Conservation (phyloP, 495 filamentous ascomycete species). For the Chlorociboria aeruginascens region DNA sequence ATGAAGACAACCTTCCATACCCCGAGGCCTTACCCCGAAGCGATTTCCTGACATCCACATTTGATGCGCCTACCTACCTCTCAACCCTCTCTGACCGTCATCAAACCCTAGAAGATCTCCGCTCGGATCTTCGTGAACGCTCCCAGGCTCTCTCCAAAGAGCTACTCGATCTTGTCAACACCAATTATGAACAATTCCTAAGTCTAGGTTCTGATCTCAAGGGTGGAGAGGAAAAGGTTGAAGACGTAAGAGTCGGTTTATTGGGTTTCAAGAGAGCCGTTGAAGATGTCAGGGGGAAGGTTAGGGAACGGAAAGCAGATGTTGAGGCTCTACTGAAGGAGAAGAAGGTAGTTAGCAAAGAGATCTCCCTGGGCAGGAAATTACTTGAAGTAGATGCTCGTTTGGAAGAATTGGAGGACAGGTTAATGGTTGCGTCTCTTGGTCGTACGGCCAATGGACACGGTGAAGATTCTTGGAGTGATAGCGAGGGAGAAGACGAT, state of each 20-base stretch:
- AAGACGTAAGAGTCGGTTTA: slow-evolving; percentile 80
- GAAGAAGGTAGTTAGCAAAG: slow-evolving; percentile 25
- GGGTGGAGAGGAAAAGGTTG: slow-evolving; percentile 83
- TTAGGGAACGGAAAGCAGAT: slow-evolving; percentile 33
- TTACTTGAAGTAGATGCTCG: slow-evolving; percentile 61
- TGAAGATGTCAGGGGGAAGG: slow-evolving; percentile 35
- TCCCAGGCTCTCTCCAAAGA: slow-evolving; percentile 66
- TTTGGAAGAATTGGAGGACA: slow-evolving; percentile 61
- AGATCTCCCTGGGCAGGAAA: slow-evolving; percentile 44
- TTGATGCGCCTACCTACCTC: slow-evolving; percentile 73
- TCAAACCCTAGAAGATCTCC: slow-evolving; percentile 91
- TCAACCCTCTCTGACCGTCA: slow-evolving; percentile 74
- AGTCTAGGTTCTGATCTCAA: slow-evolving; percentile 67
- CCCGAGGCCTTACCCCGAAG: slow-evolving; percentile 65
- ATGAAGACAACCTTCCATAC: slow-evolving; percentile 65
- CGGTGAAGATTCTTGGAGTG: slow-evolving; percentile 20
- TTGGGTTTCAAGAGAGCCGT: slow-evolving; percentile 76
- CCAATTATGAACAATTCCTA: slow-evolving; percentile 85
- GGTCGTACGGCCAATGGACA: slow-evolving; percentile 13
- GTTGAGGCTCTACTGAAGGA: slow-evolving; percentile 29
- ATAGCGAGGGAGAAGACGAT: slow-evolving; percentile 35
- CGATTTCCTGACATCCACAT: slow-evolving; percentile 67
- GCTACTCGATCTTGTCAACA: slow-evolving; percentile 84
- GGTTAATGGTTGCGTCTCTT: slow-evolving; percentile 46
- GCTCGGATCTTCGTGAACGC: slow-evolving; percentile 68